Percentiles rank a stretch among this genome's conserved stretches.
Evolutionary conservation across 2,329 filamentous ascomycete genomes (phyloP).

Genomic region (Ceratocystis albifundus): DNA sequence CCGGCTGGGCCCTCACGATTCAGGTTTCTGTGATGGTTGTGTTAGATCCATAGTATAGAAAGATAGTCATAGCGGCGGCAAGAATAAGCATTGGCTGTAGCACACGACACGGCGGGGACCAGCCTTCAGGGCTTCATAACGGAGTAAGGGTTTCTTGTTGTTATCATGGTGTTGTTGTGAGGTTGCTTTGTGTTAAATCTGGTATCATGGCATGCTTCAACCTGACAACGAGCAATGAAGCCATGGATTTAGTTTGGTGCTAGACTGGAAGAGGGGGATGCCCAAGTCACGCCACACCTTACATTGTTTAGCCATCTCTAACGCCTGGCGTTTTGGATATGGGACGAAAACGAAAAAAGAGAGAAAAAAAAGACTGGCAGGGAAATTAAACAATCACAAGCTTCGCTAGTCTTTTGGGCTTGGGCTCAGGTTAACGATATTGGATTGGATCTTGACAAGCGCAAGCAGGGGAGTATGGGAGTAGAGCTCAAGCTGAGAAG

Average conservation of each 20-base stretch:
- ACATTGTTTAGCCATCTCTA: constrained; percentile 9
- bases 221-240: neutral
- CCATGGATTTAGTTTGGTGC: neutral
- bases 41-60: too few species aligned
- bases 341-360: too few species aligned
- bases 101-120: too few species aligned
- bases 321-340: constrained; percentile 20
- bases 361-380: neutral
- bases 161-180: too few species aligned
- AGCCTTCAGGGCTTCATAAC: too few species aligned
- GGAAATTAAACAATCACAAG: neutral
- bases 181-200: too few species aligned
- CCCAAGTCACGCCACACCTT: neutral
- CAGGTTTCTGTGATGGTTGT: too few species aligned
- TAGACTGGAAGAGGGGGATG: neutral
- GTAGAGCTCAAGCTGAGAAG: neutral
- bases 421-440: neutral
- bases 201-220: neutral
- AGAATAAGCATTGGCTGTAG: too few species aligned
- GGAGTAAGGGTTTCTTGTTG: too few species aligned
- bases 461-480: too few species aligned
- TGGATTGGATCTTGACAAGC: neutral
- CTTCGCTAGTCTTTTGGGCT: neutral
- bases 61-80: too few species aligned
- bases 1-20: too few species aligned